Base-by-base conservation (phyloP, 2,329 filamentous ascomycete species). In the Fusarium neocosmosporiellum region DNA sequence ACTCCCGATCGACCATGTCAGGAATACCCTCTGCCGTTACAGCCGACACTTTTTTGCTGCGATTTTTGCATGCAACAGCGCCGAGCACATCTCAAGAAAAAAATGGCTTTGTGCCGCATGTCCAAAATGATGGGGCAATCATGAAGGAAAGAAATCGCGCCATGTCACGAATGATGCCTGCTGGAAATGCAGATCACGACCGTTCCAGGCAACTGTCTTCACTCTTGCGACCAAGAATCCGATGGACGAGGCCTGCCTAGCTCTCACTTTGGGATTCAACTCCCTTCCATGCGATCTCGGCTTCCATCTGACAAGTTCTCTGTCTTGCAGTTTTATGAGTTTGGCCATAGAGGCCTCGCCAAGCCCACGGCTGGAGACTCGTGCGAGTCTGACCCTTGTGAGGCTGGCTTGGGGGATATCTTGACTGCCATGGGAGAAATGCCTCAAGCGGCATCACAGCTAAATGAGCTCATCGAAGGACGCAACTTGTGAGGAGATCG, bases 1-100 rank as follows among this genome's bases (percentile, higher is more conserved):
- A 71, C 54, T 48, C n/a, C 54, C 22, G 41, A 54, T 33, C 63
- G 59, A 54, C 36, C 33, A 60, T 63, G 36, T 34, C 71, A 66
- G 33, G 36, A 57, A 11, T 57, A 39, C 41, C 37, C 27, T 50
- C 46, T 50, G 29, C 20, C 22, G 53, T 41, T 41, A 54, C 59
- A 59, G 37, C 22, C 41, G 48, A 53, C 33, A 29, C 34, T 36
- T 27, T 46, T 36, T 34, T 27, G 29, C 24, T 10, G 20, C 62
- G 48, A 48, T 24, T 43, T 36, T 37, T 22, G 29, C 24, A 16
- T 60, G 20, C 62, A 66, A 8, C 24, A 24, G 58, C 22, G 27
- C 48, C n/a, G 53, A 9, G 18, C 18, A 43, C 57, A n/a, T 22
- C 29, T 18, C 34, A 43, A 36, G 41, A 41, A 43, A 36, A 41